phyloP scores from a whole-genome alignment of 2,329 filamentous ascomycete species.

The Metarhizium humberi region DNA sequence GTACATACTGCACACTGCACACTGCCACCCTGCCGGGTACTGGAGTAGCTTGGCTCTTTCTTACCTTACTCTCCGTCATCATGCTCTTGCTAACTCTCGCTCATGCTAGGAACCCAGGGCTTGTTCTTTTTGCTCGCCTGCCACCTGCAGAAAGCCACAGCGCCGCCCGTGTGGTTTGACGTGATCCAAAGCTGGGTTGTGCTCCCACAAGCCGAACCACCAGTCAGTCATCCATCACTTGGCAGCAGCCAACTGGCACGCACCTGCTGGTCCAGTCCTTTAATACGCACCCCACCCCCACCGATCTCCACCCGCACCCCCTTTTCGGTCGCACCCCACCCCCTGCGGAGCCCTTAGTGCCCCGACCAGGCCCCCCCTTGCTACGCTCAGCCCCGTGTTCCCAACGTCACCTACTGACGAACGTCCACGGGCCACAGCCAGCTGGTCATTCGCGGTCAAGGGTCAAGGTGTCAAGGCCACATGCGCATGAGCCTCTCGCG shows the following conservation, averaged over 20 bases:
- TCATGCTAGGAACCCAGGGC: neutral
- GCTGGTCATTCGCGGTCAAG: conserved; percentile 18
- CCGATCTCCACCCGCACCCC: conserved; percentile 2
- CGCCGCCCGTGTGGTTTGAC: neutral
- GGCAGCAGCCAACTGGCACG: neutral
- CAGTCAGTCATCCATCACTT: neutral
- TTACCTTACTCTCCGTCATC: too few relatives aligned
- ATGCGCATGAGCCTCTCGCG: conserved; percentile 17
- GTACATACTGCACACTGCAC: too few relatives aligned
- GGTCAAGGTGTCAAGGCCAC: conserved; percentile 13
- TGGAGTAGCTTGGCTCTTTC: too few relatives aligned
- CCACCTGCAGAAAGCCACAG: neutral
- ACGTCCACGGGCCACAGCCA: conserved; percentile 17
- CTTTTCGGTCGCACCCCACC: conserved; percentile 2
- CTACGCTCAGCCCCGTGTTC: conserved; percentile 32
- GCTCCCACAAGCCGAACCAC: neutral
- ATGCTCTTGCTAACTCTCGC: neutral
- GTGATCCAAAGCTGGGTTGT: neutral
- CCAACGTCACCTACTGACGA: conserved; percentile 33
- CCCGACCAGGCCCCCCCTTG: neutral
- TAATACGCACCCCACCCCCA: neutral
- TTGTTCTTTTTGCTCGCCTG: neutral
- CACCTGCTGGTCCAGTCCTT: neutral
- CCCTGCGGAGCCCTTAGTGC: neutral
- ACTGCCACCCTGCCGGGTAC: too few relatives aligned